phyloP scores from a whole-genome alignment of 2,329 filamentous ascomycete species.

The Ambrosiella xylebori region DNA sequence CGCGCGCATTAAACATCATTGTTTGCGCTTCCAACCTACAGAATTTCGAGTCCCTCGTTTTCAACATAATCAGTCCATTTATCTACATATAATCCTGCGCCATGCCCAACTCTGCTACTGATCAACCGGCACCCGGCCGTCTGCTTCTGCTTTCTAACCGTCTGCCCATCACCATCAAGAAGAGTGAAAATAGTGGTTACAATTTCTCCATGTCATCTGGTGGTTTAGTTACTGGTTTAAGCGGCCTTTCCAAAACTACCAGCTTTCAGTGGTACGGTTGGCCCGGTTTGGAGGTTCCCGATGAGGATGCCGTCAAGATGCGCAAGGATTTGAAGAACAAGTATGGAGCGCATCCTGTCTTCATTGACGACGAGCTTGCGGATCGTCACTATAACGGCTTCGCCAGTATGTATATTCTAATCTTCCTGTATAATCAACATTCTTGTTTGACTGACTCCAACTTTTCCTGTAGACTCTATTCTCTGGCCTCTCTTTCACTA shows the following conservation, averaged over 20 bases:
- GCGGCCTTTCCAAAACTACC: constrained; percentile 77
- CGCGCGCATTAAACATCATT: neutral
- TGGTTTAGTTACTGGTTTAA: constrained; percentile 83
- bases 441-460: neutral
- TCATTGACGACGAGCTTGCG: constrained; percentile 81
- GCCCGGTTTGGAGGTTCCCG: constrained; percentile 84
- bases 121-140: constrained; percentile 26
- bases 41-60: neutral
- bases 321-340: constrained; percentile 67
- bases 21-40: neutral
- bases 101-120: constrained; percentile 23
- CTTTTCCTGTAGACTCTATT: constrained; percentile 54
- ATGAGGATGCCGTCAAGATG: constrained; percentile 59
- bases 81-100: constrained; percentile 9
- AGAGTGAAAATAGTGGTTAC: constrained; percentile 79
- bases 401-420: constrained; percentile 50
- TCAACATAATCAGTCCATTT: neutral
- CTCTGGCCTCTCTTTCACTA: constrained; percentile 98
- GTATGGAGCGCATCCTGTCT: constrained; percentile 79
- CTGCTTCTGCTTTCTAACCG: constrained; percentile 87
- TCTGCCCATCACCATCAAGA: constrained; percentile 90
- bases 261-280: constrained; percentile 98
- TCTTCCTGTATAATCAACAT: neutral
- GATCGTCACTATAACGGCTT: constrained; percentile 97
- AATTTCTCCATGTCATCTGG: constrained; percentile 93